These are phyloP conservation scores for Chloromonas sp. DNA, from an alignment of 163 green algal genomes.

Conservation along the genomic window DNA sequence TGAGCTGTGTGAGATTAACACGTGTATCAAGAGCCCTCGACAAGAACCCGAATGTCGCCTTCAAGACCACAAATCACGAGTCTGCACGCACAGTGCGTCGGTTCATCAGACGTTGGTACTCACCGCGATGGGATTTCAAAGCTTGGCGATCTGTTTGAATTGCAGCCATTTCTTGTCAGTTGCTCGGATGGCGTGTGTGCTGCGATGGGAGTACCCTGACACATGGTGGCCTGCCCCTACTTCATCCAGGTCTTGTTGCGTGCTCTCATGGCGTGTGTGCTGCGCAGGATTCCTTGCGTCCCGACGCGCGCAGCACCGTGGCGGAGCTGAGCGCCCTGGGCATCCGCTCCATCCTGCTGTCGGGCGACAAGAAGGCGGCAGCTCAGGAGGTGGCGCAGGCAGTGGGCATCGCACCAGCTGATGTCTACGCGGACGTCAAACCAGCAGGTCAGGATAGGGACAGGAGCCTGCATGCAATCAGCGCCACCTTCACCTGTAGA, in stretches of 20 bases:
- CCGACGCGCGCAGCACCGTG: conserved; percentile 62
- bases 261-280: not conserved
- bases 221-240: not conserved
- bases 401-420: conserved; percentile 65
- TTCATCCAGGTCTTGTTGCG: not conserved
- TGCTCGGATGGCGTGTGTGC: no score
- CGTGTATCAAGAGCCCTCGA: not conserved
- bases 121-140: not conserved
- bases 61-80: not conserved
- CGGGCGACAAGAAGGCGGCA: conserved; percentile 42
- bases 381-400: conserved; percentile 62
- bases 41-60: not conserved
- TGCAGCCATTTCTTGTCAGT: no score
- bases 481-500: no score
- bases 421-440: conserved; percentile 75
- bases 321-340: conserved; percentile 56
- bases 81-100: no score
- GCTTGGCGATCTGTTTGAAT: no score
- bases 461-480: no score
- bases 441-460: conserved; percentile 31
- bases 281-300: conserved; percentile 55
- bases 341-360: conserved; percentile 72
- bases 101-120: no score
- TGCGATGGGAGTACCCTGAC: not conserved
- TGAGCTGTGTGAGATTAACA: not conserved